Base-by-base conservation (phyloP, 306 rosid species). In the Quercus dentata region DNA sequence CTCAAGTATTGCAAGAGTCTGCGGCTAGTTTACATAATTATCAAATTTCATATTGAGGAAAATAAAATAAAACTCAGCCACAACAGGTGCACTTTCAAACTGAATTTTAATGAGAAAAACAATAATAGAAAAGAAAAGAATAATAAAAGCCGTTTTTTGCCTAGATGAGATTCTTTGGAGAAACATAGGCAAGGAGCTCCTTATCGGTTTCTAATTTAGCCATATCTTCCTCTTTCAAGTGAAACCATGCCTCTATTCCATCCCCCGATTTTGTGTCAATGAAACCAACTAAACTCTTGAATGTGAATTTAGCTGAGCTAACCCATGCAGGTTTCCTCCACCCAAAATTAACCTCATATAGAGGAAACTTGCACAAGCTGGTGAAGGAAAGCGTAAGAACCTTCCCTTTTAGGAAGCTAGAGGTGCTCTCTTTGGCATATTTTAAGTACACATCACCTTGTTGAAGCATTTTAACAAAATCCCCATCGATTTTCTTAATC, bases 251-350 rank as follows among this genome's bases (percentile, higher is more conserved):
- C 56, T 80, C 87, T 13, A 84, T 73, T 19, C 87, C 84, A 41
- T 73, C 78, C 25, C 87, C 79, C 18, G 59, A 59, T 1, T 52
- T 59, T 0, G 76, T 80, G 35, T 84, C 87, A 10, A 80, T 67
- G 35, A 84, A 80, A 1, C 35, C 21, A 5, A 80, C 82, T 27
- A 80, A 10, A 21, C 80, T 84, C 69, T 73, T 65, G 58, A 11
- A 80, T 1, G 57, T 1, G 21, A 80, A 14, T n/a, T 74, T 56
- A 0, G 79, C 77, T 7, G 84, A 80, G 5, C 69, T 76, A 0
- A 51, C 82, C 51, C 35, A 84, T 0, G 71, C 82, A 1, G 87
- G 84, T 13, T 84, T 80, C 4, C 87, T 84, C 87, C 87, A 84
- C 54, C 84, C 87, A n/a, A 84, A 84, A 72, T 84, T 79, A 10